Conservation (phyloP, 345 rosid genomes). For the sweet orange (Citrus sinensis) region DVS_A1.0 CM039168.1:30109501-30110000, state of each 20-base stretch:
- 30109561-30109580: background rate
- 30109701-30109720: background rate
- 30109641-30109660: background rate
- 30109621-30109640: background rate
- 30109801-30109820: background rate
- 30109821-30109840: background rate
- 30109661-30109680: background rate
- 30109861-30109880: slow-evolving; percentile 3
- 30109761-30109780: background rate
- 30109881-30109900: background rate
- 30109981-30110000: slow-evolving; percentile 10
- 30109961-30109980: slow-evolving; percentile 17
- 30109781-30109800: background rate
- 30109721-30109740: background rate
- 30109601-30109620: background rate
- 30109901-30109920: background rate
- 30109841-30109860: background rate
- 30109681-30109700: background rate
- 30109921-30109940: background rate
- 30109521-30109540: slow-evolving; percentile 34
- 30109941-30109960: slow-evolving; percentile 8
- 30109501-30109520: slow-evolving; percentile 54
- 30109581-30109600: background rate
- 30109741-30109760: background rate
- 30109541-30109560: background rate